These are phyloP conservation scores for Oehlia diaphana DNA, from an alignment of 192 early-diverging fungal genomes.

Conservation along the genomic window DNA sequence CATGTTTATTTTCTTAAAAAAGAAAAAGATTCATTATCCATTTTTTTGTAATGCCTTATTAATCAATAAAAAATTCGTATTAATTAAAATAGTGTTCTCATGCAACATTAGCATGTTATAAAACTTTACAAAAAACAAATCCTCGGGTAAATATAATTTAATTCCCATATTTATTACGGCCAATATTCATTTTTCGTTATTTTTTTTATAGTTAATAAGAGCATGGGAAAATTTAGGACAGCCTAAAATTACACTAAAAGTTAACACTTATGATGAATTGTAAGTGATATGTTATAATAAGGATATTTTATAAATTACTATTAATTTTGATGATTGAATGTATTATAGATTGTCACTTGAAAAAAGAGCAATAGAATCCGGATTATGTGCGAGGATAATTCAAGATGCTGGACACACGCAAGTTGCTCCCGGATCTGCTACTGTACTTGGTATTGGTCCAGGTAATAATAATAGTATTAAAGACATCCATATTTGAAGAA, in stretches of 20 bases:
- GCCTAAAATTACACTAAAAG: conserved; percentile 86
- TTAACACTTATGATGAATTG: conserved; percentile 75
- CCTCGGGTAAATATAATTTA: conserved; percentile 41
- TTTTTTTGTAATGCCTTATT: background rate
- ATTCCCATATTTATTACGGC: background rate
- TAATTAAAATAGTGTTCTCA: conserved; percentile 72
- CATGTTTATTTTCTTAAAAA: background rate
- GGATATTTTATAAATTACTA: background rate
- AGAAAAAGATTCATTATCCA: background rate
- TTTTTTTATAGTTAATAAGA: conserved; percentile 40
- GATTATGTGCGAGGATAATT: conserved; percentile 73
- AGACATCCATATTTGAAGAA: background rate
- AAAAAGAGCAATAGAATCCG: conserved; percentile 53
- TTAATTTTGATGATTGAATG: background rate
- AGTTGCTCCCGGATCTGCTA: conserved; percentile 87
- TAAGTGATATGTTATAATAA: conserved; percentile 29
- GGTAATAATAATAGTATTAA: conserved; percentile 40
- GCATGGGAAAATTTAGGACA: conserved; percentile 81
- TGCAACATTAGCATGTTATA: conserved; percentile 85
- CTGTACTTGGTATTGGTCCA: conserved; percentile 93
- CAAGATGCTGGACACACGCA: conserved; percentile 92
- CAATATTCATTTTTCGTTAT: background rate
- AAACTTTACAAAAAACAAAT: conserved; percentile 49
- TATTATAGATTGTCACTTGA: conserved; percentile 63
- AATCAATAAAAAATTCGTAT: background rate